phyloP scores from a whole-genome alignment of 768 basidiomycete species.

The Lactarius pseudohatsudake region DNA sequence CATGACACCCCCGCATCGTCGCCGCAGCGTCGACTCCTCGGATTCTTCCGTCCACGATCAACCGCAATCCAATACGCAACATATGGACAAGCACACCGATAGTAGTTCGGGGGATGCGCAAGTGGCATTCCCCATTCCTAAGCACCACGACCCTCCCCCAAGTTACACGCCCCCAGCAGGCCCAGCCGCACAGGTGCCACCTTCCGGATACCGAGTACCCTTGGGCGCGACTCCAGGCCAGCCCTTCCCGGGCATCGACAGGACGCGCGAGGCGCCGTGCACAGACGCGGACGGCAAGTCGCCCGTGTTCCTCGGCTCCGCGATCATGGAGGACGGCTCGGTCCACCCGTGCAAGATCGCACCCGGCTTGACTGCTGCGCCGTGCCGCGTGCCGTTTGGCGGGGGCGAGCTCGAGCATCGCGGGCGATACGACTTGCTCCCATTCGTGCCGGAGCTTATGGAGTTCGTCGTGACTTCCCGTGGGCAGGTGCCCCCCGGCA shows the following conservation, averaged over 20 bases:
- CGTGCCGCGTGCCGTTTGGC: conserved; percentile 60
- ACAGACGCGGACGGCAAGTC: conserved; percentile 55
- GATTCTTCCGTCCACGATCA: conserved; percentile 4
- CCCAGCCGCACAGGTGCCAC: conserved; percentile 33
- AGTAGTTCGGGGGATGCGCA: conserved; percentile 2
- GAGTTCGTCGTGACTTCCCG: conserved; percentile 66
- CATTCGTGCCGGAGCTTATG: conserved; percentile 66
- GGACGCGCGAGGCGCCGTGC: conserved; percentile 52
- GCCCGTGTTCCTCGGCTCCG: conserved; percentile 73
- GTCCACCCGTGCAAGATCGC: conserved; percentile 86
- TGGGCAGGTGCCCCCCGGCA: conserved; percentile 58
- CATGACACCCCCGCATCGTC: conserved; percentile 23
- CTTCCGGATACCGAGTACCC: conserved; percentile 68
- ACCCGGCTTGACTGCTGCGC: conserved; percentile 48
- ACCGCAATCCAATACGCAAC: not conserved
- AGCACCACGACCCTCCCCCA: conserved; percentile 19
- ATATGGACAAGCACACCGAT: not conserved
- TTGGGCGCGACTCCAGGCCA: conserved; percentile 40
- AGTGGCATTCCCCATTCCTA: conserved; percentile 15
- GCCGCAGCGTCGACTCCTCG: conserved; percentile 27
- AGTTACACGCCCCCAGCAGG: conserved; percentile 18
- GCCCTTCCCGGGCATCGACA: conserved; percentile 45
- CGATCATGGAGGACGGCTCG: conserved; percentile 52
- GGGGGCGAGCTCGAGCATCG: conserved; percentile 58
- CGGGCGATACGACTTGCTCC: conserved; percentile 74